Conservation (phyloP, 805 yeast genomes). For the Vanderwaltozyma tropicalis region DNA sequence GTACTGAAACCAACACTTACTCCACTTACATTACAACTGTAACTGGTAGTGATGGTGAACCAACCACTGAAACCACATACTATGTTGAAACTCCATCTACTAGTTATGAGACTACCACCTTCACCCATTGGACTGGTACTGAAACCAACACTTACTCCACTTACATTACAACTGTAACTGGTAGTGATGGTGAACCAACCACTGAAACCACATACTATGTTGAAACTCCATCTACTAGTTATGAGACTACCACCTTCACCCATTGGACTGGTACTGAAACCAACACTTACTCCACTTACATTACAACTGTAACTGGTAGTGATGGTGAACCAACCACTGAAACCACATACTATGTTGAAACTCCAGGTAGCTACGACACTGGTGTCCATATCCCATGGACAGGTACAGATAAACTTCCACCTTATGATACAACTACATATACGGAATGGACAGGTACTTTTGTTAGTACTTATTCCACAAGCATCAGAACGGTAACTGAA, state of each 20-base stretch:
- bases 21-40: not conserved
- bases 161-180: slow-evolving; percentile 3
- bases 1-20: not conserved
- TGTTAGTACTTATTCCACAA: not conserved
- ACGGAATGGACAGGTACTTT: not conserved
- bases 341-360: not conserved
- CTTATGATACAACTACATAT: not conserved
- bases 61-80: slow-evolving; percentile 1
- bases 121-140: slow-evolving; percentile 1
- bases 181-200: slow-evolving; percentile 1
- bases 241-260: not conserved
- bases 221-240: slow-evolving; percentile 7
- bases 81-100: slow-evolving; percentile 2
- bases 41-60: slow-evolving; percentile 2
- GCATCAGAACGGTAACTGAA: not conserved
- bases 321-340: slow-evolving; percentile 1
- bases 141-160: not conserved
- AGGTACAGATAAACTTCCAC: too few species aligned
- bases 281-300: not conserved
- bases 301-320: not conserved
- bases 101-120: not conserved
- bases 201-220: slow-evolving; percentile 4
- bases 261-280: too few species aligned
- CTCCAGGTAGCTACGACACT: too few species aligned
- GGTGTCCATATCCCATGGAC: too few species aligned